Conservation (phyloP, 179 eudicot species). For the Patellifolia procumbens region DNA sequence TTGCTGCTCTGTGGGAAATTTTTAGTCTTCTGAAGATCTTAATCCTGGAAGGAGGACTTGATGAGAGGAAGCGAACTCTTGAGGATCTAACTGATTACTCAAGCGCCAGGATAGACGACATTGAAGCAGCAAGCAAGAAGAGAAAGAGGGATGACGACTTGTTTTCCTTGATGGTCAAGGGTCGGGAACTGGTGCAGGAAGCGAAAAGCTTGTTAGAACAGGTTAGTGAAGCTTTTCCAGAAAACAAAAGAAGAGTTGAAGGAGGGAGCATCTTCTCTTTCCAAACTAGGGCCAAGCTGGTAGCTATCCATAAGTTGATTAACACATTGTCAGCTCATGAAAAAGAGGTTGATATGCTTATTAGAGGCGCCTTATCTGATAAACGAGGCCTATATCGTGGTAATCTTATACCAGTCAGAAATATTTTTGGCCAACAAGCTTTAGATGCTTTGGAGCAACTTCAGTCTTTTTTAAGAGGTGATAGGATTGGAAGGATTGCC, state of each 20-base stretch:
- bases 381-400: slow-evolving; percentile 7
- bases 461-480: not conserved
- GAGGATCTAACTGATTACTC: not conserved
- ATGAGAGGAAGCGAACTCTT: slow-evolving; percentile 1
- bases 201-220: not conserved
- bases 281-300: not conserved
- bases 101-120: not conserved
- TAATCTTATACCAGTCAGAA: slow-evolving; percentile 9
- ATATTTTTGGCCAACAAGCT: slow-evolving; percentile 18
- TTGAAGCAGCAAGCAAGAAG: slow-evolving; percentile 10
- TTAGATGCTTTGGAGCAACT: not conserved
- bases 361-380: not conserved
- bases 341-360: slow-evolving; percentile 1
- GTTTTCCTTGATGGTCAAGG: not conserved
- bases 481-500: slow-evolving; percentile 4
- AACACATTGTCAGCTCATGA: slow-evolving; percentile 6
- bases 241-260: not conserved
- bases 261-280: not conserved
- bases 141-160: slow-evolving; percentile 16
- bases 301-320: not conserved
- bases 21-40: not conserved
- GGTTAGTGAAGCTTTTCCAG: not conserved
- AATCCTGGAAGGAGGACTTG: not conserved
- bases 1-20: not conserved
- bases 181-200: not conserved